Evolutionary conservation across 192 early-diverging fungal species (phyloP).

Genomic region (Backusella circina): DNA sequence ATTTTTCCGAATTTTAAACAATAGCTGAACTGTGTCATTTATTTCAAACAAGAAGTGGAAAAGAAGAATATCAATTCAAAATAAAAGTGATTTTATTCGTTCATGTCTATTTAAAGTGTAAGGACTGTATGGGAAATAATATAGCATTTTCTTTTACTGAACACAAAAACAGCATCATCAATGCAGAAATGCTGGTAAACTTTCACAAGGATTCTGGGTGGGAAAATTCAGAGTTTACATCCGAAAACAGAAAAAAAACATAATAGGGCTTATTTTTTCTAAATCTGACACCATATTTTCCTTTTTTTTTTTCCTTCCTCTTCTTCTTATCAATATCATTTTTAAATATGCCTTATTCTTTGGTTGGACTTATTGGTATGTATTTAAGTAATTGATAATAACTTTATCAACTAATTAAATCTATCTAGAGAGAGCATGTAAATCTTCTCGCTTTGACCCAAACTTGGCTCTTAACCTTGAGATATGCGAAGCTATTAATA

Average conservation of each 20-base stretch:
- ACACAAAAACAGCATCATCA: not conserved
- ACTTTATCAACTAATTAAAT: not conserved
- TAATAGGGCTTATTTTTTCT: not conserved
- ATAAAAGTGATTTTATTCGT: no score
- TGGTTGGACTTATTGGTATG: not conserved
- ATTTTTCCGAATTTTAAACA: no score
- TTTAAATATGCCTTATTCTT: not conserved
- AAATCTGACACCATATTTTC: not conserved
- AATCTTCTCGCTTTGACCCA: slow-evolving; percentile 64
- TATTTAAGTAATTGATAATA: not conserved
- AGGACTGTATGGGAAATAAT: no score
- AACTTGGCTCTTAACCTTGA: slow-evolving; percentile 90
- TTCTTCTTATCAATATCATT: not conserved
- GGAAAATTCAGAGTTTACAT: not conserved
- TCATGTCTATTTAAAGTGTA: no score
- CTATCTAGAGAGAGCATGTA: slow-evolving; percentile 57
- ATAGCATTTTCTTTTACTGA: no score
- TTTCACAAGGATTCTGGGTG: not conserved
- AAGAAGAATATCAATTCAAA: no score
- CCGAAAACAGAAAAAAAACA: not conserved
- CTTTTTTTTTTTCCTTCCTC: not conserved
- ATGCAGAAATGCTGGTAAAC: not conserved
- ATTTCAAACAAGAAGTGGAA: no score
- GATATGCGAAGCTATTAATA: slow-evolving; percentile 92
- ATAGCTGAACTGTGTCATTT: no score